Evolutionary conservation across 441 rosid species (phyloP).

Genomic region (Gossypium davidsonii): DNA sequence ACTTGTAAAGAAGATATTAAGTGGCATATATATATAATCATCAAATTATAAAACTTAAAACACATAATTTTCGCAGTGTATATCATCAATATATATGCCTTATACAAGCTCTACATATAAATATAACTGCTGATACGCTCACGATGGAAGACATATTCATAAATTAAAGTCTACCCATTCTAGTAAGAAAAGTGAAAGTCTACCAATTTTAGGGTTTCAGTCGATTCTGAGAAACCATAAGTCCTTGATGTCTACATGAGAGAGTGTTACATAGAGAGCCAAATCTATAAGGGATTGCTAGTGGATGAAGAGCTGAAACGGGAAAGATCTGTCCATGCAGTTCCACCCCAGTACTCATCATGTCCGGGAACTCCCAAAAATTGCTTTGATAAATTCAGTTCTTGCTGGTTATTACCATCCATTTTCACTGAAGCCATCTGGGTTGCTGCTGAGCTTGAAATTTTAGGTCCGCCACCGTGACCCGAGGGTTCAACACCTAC

Average conservation of each 20-base stretch:
- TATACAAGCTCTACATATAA: conserved; percentile 20
- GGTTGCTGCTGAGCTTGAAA: conserved; percentile 35
- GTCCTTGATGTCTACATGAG: not conserved
- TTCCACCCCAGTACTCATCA: conserved; percentile 54
- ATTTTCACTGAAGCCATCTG: conserved; percentile 64
- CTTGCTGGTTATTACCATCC: conserved; percentile 41
- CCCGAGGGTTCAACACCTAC: conserved; percentile 29
- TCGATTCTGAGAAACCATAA: not conserved
- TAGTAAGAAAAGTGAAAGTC: not conserved
- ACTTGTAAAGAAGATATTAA: too few relatives aligned
- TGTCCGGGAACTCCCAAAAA: conserved; percentile 33
- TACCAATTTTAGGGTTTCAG: conserved; percentile 35
- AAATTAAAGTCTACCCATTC: conserved; percentile 20
- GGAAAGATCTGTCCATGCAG: conserved; percentile 75
- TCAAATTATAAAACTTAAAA: not conserved
- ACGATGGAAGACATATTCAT: conserved; percentile 19
- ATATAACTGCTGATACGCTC: conserved; percentile 21
- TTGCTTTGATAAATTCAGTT: conserved; percentile 47
- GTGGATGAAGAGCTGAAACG: conserved; percentile 73
- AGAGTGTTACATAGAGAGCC: conserved; percentile 5
- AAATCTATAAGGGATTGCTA: conserved; percentile 32
- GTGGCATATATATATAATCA: not conserved
- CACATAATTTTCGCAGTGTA: conserved; percentile 12
- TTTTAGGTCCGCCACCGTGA: conserved; percentile 29
- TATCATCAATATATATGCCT: conserved; percentile 9